Evolutionary conservation across 306 rosid genomes (phyloP).

Genomic region (Arachis hypogaea): DNA sequence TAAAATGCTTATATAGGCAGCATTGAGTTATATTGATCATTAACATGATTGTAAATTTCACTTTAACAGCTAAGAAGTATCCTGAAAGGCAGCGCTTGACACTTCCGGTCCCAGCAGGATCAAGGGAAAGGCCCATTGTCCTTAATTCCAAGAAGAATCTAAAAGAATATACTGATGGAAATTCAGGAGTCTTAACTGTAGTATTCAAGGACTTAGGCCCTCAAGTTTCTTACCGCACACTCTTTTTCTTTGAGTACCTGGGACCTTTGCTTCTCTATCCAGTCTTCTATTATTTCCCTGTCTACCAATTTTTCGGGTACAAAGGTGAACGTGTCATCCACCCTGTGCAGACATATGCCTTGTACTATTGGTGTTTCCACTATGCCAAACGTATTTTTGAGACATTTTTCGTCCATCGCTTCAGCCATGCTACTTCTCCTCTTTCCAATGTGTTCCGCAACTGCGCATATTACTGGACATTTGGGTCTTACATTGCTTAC

Average conservation of each 20-base stretch:
- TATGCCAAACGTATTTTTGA: constrained; percentile 92
- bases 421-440: constrained; percentile 98
- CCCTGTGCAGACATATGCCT: constrained; percentile 88
- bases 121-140: constrained; percentile 81
- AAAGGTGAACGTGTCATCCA: constrained; percentile 75
- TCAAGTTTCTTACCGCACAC: constrained; percentile 83
- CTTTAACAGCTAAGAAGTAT: constrained; percentile 75
- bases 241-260: constrained; percentile 90
- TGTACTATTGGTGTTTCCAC: constrained; percentile 96
- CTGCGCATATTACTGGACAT: constrained; percentile 95
- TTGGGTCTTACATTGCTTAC: constrained; percentile 81
- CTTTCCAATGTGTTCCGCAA: constrained; percentile 93
- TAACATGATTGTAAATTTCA: constrained; percentile 43
- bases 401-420: constrained; percentile 90
- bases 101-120: constrained; percentile 76
- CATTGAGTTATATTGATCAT: constrained; percentile 33
- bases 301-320: constrained; percentile 72
- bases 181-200: constrained; percentile 63
- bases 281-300: constrained; percentile 81
- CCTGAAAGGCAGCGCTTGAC: constrained; percentile 92
- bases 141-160: constrained; percentile 76
- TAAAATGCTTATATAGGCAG: constrained; percentile 15
- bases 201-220: constrained; percentile 92
- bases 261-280: constrained; percentile 95
- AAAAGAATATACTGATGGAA: constrained; percentile 65